Conservation (phyloP, 1,284 basidiomycete genomes). For the Naganishia albida region DNA sequence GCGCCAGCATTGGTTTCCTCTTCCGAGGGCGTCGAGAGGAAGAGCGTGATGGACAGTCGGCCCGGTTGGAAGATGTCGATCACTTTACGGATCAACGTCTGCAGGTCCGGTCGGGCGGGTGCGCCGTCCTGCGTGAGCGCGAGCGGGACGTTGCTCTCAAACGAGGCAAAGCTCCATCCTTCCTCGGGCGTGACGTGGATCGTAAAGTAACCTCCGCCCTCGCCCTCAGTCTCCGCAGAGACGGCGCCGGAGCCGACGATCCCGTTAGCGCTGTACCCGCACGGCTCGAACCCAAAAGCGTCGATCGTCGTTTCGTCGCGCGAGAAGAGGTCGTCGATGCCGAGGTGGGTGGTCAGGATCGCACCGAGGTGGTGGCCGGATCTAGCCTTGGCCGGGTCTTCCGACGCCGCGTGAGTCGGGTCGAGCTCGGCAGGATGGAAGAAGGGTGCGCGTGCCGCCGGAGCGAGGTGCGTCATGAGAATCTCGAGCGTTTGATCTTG, state of each 20-base stretch:
- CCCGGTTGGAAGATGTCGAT: slow-evolving; percentile 91
- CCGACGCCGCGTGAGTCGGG: slow-evolving; percentile 9
- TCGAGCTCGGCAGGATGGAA: slow-evolving; percentile 61
- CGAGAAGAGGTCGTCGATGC: slow-evolving; percentile 81
- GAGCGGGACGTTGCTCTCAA: slow-evolving; percentile 96
- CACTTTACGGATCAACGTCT: slow-evolving; percentile 79
- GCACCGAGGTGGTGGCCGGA: slow-evolving; percentile 65
- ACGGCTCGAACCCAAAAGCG: slow-evolving; percentile 91
- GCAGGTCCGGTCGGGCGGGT: slow-evolving; percentile 62
- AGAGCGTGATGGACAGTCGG: slow-evolving; percentile 83
- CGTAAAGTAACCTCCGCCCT: slow-evolving; percentile 89
- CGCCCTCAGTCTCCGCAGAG: slow-evolving; percentile 34
- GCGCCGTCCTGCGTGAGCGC: slow-evolving; percentile 49
- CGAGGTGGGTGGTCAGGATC: slow-evolving; percentile 70
- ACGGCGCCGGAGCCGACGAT: slow-evolving; percentile 63
- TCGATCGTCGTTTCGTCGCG: slow-evolving; percentile 77
- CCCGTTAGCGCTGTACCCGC: slow-evolving; percentile 95
- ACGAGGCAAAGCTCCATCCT: slow-evolving; percentile 95
- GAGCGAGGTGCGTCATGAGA: slow-evolving; percentile 91
- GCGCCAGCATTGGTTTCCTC: slow-evolving; percentile 60
- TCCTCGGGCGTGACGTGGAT: slow-evolving; percentile 98
- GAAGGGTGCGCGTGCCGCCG: slow-evolving; percentile 74
- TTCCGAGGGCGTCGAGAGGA: slow-evolving; percentile 71
- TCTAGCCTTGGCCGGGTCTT: slow-evolving; percentile 32
- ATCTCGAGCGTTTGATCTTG: slow-evolving; percentile 95